Evolutionary conservation across 2,329 filamentous ascomycete genomes (phyloP), one percentile per base, ranked within the genome.

Genomic region (Stemphylium lycopersici): DNA sequence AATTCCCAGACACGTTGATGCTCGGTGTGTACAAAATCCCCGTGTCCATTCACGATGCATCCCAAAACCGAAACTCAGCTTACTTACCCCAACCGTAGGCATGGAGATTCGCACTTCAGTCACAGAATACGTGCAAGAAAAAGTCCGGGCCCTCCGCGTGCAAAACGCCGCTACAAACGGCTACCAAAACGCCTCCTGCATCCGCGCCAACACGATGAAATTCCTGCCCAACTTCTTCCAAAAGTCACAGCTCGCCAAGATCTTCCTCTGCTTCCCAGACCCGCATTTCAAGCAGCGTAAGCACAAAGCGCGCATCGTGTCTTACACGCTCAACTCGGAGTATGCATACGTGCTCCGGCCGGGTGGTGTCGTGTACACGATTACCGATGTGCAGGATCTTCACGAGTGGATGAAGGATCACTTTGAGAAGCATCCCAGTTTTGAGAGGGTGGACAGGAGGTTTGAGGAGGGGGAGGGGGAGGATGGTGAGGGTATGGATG

Each of bases 181-280:
- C 41, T 98, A 91, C 75, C 89, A 96, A 71, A 99, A 99, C 74
- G 88, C 93, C 48, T 87, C 90, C 31, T 96, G 91, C 71, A 81
- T 99, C 42, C 88, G 95, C 58, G 90, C 91, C 62, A 99, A 99
- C 79, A 91, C 91, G 4, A 99, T 99, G 95, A 99, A 99, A 75
- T 99, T 98, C 76, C 81, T 99, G n/a, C 93, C 96, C 58, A 98
- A 99, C 73, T 96, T 97, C 81, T 98, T 99, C 81, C 80, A 78
- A 49, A 90, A 88, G 68, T 81, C 79, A 12, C 93, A 97, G 73
- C 85, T 99, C 12, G 85, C 83, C 59, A 96, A 96, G 72, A 90
- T 98, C 71, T 99, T 99, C 76, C 90, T 99, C 67, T 99, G 95
- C 80, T 99, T 99, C 73, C 95, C 95, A 0, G 95, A 99, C 70